Evolutionary conservation across 768 basidiomycete species (phyloP).

Genomic region (Leccinum disarticulatum): DNA sequence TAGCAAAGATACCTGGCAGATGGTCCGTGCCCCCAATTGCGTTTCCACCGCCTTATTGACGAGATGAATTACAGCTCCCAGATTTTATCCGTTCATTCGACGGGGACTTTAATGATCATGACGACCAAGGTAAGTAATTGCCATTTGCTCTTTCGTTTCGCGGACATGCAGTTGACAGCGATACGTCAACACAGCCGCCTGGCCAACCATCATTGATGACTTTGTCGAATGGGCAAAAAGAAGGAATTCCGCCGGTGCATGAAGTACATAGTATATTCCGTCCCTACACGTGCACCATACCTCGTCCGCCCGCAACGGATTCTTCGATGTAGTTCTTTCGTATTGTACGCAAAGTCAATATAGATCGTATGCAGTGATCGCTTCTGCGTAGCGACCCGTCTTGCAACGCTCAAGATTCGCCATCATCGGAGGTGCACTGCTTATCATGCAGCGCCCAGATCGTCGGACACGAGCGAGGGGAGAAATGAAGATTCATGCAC

Average conservation of each 20-base stretch:
- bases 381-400: background rate
- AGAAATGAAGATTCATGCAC: constrained; percentile 33
- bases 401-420: constrained; percentile 9
- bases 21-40: constrained; percentile 50
- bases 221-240: constrained; percentile 69
- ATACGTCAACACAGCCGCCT: constrained; percentile 54
- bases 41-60: constrained; percentile 7
- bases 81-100: constrained; percentile 80
- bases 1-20: constrained; percentile 87
- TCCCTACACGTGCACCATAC: constrained; percentile 5
- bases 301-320: constrained; percentile 2
- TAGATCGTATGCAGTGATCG: constrained; percentile 1
- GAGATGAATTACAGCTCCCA: constrained; percentile 52
- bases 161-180: background rate
- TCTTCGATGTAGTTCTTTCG: background rate
- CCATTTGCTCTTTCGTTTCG: constrained; percentile 12
- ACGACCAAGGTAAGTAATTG: constrained; percentile 68
- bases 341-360: constrained; percentile 8
- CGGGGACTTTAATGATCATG: constrained; percentile 67
- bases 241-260: constrained; percentile 11
- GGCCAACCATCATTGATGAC: constrained; percentile 87
- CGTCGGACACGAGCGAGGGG: constrained; percentile 27
- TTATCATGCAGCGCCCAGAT: constrained; percentile 4
- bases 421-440: constrained; percentile 6
- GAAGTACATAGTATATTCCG: constrained; percentile 1